Evolutionary conservation across 1,139 yeast genomes (phyloP), one percentile per base, ranked within the genome.

Genomic region (Saccharomyces uvarum): DNA sequence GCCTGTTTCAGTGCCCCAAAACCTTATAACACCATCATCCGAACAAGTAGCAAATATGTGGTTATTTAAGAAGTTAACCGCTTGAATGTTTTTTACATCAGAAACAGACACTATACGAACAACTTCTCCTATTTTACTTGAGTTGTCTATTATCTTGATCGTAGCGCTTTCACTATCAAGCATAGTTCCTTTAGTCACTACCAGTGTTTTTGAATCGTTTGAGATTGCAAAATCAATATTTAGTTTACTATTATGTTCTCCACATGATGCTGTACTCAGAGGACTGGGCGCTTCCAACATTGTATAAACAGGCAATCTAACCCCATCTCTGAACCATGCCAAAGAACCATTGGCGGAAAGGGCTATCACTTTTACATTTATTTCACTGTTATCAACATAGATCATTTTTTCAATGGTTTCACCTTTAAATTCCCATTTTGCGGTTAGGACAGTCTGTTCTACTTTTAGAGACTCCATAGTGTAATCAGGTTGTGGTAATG

Each of bases 291-390:
- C 27, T 47, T 27, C 52, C 53, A 50, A 13, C 47, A 46, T 26
- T 9, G 41, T 51, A 21, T 42, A 48, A 6, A 62, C 57, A 2
- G 71, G 71, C 1, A 56, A 57, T 29, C 59, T 60, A 21, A 59
- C 49, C 6, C 59, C 65, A 8, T 63, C 63, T 33, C 61, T 59
- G 52, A 68, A 68, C 69, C 70, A 66, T 19, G 64, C 70, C 21
- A 68, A 44, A 8, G 68, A 61, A 16, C 71, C 72, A 50, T 53
- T 60, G 1, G 54, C 51, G 2, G 68, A 56, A 59, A 67, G 55
- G 6, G 63, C 69, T 27, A 68, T 51, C 24, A 61, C 55, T 14
- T 56, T 55, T 9, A 55, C 59, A 2, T 57, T 57, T n/a, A 53
- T 48, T n/a, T 53, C 52, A 5, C 57, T 51, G 13, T 51, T 52